Base-by-base conservation (phyloP, 2,329 filamentous ascomycete genomes). In the Fusarium brachygibbosum region DNA sequence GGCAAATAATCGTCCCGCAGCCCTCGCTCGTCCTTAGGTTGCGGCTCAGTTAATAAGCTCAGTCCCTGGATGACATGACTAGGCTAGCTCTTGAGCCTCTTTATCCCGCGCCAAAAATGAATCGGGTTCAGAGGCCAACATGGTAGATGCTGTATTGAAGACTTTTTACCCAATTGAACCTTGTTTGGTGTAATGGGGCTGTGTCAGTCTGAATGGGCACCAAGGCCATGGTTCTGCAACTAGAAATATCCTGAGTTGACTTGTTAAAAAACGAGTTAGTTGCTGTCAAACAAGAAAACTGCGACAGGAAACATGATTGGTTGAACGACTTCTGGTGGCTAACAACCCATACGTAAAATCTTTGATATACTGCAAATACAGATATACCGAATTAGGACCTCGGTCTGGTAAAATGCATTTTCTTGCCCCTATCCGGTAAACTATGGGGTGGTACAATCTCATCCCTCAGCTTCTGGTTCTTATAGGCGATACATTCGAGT, bases 401-500 rank as follows among this genome's bases (percentile, higher is more conserved):
- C 69, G 63, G 69, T 74, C 69, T 71, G 68, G 64, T 59, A 34
- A 74, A 57, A 19, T 64, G 52, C 69, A 72, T 67, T 46, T 68
- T 54, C 29, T 29, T 29, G 29, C 31, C 21, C 40, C 19, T 40
- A 41, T 44, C 17, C 34, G 14, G 31, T 55, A 55, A 25, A 40
- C 56, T 32, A 51, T 42, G 35, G 28, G 32, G 31, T 32, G 21
- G 14, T 21, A 31, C 16, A 46, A 52, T 52, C 34, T 50, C 61
- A 35, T 49, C 41, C 38, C n/a, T 31, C 17, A 21, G 34, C 29
- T 42, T 23, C 12, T 19, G 23, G 17, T 42, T 32, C 34, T 40
- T 29, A 21, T 16, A 51, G 9, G n/a, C 7, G 42, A 31, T 19
- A 45, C 16, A 16, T 25, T n/a, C 16, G 16, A 25, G 21, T 28